Evolutionary conservation across 2,329 filamentous ascomycete genomes (phyloP), one percentile per base, ranked within the genome.

Genomic region (Emergomyces orientalis): DNA sequence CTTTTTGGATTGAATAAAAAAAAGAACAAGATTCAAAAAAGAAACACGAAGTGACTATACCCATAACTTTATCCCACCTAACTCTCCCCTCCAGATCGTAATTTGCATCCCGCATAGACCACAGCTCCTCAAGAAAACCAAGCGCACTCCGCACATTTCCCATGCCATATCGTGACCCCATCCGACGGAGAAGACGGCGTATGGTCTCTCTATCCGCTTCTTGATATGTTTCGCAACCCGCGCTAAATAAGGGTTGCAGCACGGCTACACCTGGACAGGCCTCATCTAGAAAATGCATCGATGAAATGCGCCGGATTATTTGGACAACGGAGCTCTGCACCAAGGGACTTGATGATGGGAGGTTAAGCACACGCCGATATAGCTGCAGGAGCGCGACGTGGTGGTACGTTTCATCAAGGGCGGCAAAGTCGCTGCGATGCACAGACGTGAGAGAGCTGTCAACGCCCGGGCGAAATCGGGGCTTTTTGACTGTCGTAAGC

Each of bases 171-270:
- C 84, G 75, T 61, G 75, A 78, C 63, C 82, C 80, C 9, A 86
- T 77, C 5, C 80, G 81, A 4, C 73, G 70, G 67, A 87, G 87
- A 0, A 82, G 76, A 62, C 76, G 75, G 32, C 77, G 71, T 3
- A 84, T 83, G 22, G 84, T 72, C 6, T 75, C 76, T 19, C 84
- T 75, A 69, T 88, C 84, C 9, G 74, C 75, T 1, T 71, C 67
- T 19, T 71, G 76, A 9, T 77, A 73, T 0, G 84, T 85, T 70
- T 88, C 85, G 69, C 84, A 86, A 1, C 83, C 80, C 1, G 84
- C 82, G 11, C 85, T 84, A 67, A 88, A 88, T 2, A 87, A 74
- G 0, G 85, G 85, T 84, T 85, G 87, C 1, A 88, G 77, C 43
- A 88, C 74, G 2, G 85, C 85, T 1, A 82, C 80, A 82, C 87